A percentile compares a stretch with the other conserved stretches of the same genome.
phyloP scores from a whole-genome alignment of 140 eudicot species.

The Anethum foeniculum region DNA sequence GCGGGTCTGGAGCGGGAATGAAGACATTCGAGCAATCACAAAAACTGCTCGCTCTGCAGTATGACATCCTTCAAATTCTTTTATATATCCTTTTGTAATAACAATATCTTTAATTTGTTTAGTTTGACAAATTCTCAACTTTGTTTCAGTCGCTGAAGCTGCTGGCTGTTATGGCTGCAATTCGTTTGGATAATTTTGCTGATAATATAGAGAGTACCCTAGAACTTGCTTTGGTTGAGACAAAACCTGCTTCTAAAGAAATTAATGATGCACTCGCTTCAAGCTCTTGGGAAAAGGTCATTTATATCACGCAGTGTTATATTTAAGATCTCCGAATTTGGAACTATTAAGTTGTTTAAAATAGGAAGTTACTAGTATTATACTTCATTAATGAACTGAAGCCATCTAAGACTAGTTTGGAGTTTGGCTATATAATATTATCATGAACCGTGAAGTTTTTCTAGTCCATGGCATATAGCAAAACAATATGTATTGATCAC shows the following conservation, averaged over 20 bases:
- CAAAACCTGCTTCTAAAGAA: constrained; percentile 32
- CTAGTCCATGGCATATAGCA: neutral
- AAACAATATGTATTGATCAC: neutral
- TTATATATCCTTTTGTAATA: neutral
- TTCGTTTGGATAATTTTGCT: constrained; percentile 64
- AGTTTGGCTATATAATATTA: neutral
- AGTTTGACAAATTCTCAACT: constrained; percentile 1
- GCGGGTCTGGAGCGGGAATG: constrained; percentile 98
- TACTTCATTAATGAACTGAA: neutral
- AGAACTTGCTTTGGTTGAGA: constrained; percentile 49
- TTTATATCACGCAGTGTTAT: neutral
- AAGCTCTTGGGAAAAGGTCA: constrained; percentile 94
- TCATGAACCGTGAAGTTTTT: neutral
- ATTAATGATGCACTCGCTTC: constrained; percentile 78
- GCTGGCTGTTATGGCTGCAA: constrained; percentile 73
- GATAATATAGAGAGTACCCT: constrained; percentile 58
- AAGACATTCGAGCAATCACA: constrained; percentile 91
- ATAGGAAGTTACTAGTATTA: neutral
- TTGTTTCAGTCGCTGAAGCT: constrained; percentile 69
- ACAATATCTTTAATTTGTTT: constrained; percentile 8
- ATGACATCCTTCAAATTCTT: constrained; percentile 25
- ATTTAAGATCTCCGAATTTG: neutral
- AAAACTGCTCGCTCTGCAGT: constrained; percentile 88
- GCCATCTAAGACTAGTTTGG: neutral
- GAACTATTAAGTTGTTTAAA: neutral